A percentile compares a stretch with the other conserved stretches of the same genome.
These are phyloP conservation scores for Chaetomiaceae sp. DNA, from an alignment of 2,329 filamentous ascomycete species.

Conservation along the genomic window DNA sequence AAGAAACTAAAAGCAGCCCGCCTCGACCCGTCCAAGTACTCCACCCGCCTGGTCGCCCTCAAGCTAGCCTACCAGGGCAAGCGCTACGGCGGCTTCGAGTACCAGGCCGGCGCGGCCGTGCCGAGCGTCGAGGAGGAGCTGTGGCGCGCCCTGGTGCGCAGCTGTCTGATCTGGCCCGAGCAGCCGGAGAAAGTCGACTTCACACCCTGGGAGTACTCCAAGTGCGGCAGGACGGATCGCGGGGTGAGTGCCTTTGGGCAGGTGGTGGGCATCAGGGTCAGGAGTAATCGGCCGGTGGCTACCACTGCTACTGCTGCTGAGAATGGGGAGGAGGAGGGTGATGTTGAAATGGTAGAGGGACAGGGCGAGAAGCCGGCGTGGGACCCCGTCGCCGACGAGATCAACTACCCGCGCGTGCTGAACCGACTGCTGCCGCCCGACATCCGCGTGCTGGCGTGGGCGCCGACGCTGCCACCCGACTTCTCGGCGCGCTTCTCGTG, in stretches of 20 bases:
- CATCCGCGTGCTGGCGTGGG: constrained; percentile 91
- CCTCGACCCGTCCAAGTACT: constrained; percentile 76
- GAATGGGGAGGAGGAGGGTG: constrained; percentile 1
- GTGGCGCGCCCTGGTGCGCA: constrained; percentile 82
- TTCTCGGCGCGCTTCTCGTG: constrained; percentile 94
- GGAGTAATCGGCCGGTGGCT: constrained; percentile 66
- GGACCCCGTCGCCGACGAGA: constrained; percentile 65
- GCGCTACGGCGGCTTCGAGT: constrained; percentile 89
- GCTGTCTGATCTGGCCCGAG: constrained; percentile 71
- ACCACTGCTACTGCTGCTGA: constrained; percentile 11
- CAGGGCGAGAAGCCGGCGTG: constrained; percentile 22
- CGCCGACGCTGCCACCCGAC: constrained; percentile 66
- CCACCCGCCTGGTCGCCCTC: constrained; percentile 77
- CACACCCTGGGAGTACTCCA: constrained; percentile 82
- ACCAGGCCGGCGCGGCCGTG: constrained; percentile 63
- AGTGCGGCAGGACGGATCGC: constrained; percentile 87
- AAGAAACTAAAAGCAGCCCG: constrained; percentile 40
- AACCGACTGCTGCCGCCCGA: constrained; percentile 85
- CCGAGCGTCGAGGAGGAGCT: constrained; percentile 89
- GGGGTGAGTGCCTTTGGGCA: constrained; percentile 97
- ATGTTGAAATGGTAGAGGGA: constrained; percentile 8
- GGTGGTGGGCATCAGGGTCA: constrained; percentile 75
- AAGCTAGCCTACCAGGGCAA: constrained; percentile 93
- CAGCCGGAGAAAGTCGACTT: constrained; percentile 63
- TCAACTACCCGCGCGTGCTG: constrained; percentile 75